phyloP scores from a whole-genome alignment of 2,329 filamentous ascomycete genomes.

The Trematosphaeria pertusa region DNA sequence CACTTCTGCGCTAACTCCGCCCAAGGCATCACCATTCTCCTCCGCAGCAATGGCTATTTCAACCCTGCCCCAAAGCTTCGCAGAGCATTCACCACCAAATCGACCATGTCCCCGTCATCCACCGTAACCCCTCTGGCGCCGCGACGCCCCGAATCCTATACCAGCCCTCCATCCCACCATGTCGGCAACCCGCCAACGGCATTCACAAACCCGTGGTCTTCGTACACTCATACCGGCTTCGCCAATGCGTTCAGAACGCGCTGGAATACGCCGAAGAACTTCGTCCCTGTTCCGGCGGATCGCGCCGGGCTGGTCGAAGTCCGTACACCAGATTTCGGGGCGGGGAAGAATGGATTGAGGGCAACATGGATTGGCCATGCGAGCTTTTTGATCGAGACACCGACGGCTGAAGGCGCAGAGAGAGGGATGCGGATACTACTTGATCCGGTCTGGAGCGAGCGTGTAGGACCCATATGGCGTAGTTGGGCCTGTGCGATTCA shows the following conservation, averaged over 20 bases:
- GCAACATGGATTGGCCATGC: constrained; percentile 62
- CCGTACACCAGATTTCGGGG: constrained; percentile 50
- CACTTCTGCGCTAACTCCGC: too few species aligned
- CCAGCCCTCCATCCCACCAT: constrained; percentile 49
- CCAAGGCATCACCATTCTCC: too few species aligned
- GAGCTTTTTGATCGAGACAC: constrained; percentile 56
- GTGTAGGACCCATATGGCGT: constrained; percentile 56
- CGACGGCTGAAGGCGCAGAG: constrained; percentile 27
- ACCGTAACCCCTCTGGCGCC: constrained; percentile 19
- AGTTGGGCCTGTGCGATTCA: constrained; percentile 60
- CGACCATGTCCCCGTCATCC: constrained; percentile 1
- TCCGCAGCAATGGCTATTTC: neutral
- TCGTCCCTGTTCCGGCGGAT: constrained; percentile 53
- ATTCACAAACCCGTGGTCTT: constrained; percentile 61
- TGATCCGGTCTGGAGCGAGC: constrained; percentile 61
- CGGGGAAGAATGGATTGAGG: constrained; percentile 40
- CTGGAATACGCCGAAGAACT: constrained; percentile 51
- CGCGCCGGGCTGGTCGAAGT: constrained; percentile 53
- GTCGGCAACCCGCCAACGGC: constrained; percentile 51
- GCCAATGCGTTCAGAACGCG: constrained; percentile 42
- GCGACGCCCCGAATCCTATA: constrained; percentile 27
- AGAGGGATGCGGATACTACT: constrained; percentile 57
- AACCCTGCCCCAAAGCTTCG: too few species aligned
- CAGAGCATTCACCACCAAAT: too few species aligned
- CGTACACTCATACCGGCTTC: constrained; percentile 39